Evolutionary conservation across 163 green algal species (phyloP).

Genomic region (Coccomyxa subellipsoidea): DNA sequence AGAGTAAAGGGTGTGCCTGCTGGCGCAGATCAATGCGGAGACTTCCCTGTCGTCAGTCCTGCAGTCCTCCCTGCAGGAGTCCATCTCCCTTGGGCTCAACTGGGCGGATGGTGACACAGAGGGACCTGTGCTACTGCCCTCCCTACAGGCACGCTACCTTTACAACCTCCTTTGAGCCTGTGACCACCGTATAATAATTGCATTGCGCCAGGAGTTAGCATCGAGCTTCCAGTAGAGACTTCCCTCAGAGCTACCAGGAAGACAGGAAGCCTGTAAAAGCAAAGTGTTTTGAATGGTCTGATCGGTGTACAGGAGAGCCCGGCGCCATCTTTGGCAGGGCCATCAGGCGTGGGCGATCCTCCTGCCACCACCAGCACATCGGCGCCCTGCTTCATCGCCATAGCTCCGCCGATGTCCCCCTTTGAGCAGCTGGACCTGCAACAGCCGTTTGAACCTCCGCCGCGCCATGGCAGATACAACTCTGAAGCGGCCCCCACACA

Average conservation of each 20-base stretch:
- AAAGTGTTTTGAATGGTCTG: too few species aligned
- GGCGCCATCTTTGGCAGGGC: background rate
- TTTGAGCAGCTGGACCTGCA: background rate
- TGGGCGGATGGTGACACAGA: slow-evolving; percentile 19
- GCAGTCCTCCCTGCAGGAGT: background rate
- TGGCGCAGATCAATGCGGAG: background rate
- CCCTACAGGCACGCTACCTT: background rate
- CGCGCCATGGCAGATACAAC: background rate
- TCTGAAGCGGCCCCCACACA: background rate
- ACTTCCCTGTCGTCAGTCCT: background rate
- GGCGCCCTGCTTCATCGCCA: background rate
- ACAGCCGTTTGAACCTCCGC: background rate
- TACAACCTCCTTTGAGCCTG: background rate
- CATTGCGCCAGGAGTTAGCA: too few species aligned
- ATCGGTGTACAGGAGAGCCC: background rate
- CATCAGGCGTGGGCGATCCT: background rate
- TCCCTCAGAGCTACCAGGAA: too few species aligned
- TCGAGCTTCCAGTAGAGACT: too few species aligned
- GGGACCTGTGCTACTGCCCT: slow-evolving; percentile 13
- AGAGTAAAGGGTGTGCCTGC: background rate
- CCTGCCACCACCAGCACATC: background rate
- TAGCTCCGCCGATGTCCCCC: background rate
- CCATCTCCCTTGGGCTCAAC: slow-evolving; percentile 1
- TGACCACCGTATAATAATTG: too few species aligned
- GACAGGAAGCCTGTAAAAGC: too few species aligned